Conservation (phyloP, 2,329 filamentous ascomycete genomes). For the Phialophora expanda region DNA sequence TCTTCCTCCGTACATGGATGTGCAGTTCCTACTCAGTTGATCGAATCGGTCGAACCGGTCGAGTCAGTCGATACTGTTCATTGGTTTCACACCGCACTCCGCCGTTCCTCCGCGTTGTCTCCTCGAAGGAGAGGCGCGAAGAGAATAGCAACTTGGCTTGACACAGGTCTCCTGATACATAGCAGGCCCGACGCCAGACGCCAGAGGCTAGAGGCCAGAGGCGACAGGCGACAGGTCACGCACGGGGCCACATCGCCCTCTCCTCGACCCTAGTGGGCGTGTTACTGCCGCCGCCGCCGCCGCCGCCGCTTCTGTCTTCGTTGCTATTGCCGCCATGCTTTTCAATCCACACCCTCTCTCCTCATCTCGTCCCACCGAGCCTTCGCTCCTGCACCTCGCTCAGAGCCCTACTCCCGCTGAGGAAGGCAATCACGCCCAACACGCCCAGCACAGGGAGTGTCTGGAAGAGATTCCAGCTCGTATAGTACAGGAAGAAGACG, state of each 20-base stretch:
- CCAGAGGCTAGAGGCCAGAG: not conserved
- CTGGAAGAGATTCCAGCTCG: slow-evolving; percentile 89
- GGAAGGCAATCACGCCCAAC: slow-evolving; percentile 73
- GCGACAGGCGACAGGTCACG: too few species aligned
- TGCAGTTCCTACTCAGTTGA: not conserved
- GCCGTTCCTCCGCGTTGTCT: not conserved
- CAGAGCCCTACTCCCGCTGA: slow-evolving; percentile 88
- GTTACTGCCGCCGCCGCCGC: not conserved
- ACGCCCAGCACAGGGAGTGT: slow-evolving; percentile 73
- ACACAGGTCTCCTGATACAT: too few species aligned
- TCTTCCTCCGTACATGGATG: too few species aligned
- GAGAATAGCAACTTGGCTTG: too few species aligned
- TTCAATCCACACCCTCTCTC: not conserved
- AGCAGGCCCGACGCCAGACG: too few species aligned
- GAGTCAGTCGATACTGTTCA: not conserved
- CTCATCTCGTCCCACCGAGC: slow-evolving; percentile 69
- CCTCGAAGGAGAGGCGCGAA: not conserved
- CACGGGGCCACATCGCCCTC: not conserved
- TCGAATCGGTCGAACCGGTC: not conserved
- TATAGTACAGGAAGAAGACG: slow-evolving; percentile 95
- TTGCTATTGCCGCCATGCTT: slow-evolving; percentile 1
- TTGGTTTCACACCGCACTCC: not conserved
- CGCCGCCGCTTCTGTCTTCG: not conserved
- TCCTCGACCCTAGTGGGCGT: not conserved
- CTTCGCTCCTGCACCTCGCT: slow-evolving; percentile 91